phyloP scores from a whole-genome alignment of 1,139 yeast species.

The Magnusiomyces tetraspermus region DNA sequence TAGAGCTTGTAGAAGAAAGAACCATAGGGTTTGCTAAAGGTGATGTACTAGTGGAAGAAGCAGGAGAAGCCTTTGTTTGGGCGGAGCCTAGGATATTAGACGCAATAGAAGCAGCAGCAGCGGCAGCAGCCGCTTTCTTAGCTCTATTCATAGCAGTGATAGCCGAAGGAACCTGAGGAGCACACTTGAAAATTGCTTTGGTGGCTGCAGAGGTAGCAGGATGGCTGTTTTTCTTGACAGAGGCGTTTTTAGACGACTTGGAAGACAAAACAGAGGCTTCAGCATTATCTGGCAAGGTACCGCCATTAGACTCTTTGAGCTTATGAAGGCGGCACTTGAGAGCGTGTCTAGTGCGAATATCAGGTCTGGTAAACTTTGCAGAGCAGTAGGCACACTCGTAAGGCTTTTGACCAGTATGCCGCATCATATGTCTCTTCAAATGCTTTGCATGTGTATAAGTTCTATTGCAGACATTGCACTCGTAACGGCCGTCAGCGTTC shows the following conservation, averaged over 20 bases:
- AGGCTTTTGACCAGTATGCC: conserved; percentile 28
- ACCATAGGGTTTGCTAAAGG: neutral
- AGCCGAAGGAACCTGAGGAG: neutral
- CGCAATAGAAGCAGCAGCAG: neutral
- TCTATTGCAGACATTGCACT: conserved; percentile 24
- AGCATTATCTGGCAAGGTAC: neutral
- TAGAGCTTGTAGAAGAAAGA: neutral
- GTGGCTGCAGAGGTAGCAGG: neutral
- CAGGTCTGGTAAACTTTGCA: conserved; percentile 25
- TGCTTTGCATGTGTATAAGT: conserved; percentile 29
- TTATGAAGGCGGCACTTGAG: conserved; percentile 18
- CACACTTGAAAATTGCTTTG: neutral
- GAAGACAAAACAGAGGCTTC: neutral
- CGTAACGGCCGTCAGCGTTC: conserved; percentile 25
- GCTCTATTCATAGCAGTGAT: neutral
- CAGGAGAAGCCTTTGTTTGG: neutral
- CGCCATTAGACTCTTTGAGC: conserved; percentile 7
- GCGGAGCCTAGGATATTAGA: neutral
- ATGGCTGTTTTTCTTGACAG: neutral
- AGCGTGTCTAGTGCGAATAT: conserved; percentile 25
- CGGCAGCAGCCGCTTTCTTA: neutral
- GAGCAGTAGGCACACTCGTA: conserved; percentile 24
- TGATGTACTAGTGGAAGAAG: neutral
- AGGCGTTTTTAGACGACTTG: neutral
- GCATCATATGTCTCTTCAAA: conserved; percentile 27